Percentiles rank a stretch among this genome's conserved stretches.
Evolutionary conservation across 331 rosid species (phyloP).

Genomic region (Arachis monticola): DNA sequence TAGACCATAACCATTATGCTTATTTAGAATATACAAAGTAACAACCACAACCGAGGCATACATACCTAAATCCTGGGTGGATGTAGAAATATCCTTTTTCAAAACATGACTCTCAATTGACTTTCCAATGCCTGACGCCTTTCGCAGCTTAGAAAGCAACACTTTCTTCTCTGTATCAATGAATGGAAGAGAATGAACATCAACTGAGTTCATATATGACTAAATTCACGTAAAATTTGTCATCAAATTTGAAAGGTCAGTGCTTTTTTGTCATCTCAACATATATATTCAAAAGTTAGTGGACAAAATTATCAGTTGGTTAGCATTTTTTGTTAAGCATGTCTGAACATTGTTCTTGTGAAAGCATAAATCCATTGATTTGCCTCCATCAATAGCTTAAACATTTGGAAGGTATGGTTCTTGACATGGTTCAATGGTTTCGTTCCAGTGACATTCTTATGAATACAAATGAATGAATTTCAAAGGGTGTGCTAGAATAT

Average conservation of each 20-base stretch:
- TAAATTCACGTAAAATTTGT: constrained; percentile 25
- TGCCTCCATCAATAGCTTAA: too few species aligned
- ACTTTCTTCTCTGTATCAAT: constrained; percentile 82
- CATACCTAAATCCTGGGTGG: constrained; percentile 92
- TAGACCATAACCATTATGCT: constrained; percentile 13
- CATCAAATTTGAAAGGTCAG: background rate
- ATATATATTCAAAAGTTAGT: constrained; percentile 15
- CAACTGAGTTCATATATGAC: constrained; percentile 24
- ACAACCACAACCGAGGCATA: constrained; percentile 7
- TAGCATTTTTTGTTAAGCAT: background rate
- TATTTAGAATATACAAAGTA: constrained; percentile 8
- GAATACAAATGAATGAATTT: too few species aligned
- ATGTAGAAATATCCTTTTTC: constrained; percentile 73
- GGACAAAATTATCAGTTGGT: background rate
- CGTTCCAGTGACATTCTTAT: too few species aligned
- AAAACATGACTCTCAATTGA: constrained; percentile 51
- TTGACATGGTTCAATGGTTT: too few species aligned
- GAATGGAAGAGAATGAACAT: constrained; percentile 37
- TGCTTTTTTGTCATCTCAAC: constrained; percentile 5
- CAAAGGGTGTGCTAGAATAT: too few species aligned
- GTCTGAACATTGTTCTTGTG: background rate
- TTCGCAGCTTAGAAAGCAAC: constrained; percentile 80
- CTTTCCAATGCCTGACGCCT: constrained; percentile 67
- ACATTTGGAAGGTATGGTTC: too few species aligned
- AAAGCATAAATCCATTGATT: too few species aligned